These are phyloP conservation scores for Cryomyces minteri DNA, from an alignment of 495 filamentous ascomycete species.

Conservation along the genomic window DNA sequence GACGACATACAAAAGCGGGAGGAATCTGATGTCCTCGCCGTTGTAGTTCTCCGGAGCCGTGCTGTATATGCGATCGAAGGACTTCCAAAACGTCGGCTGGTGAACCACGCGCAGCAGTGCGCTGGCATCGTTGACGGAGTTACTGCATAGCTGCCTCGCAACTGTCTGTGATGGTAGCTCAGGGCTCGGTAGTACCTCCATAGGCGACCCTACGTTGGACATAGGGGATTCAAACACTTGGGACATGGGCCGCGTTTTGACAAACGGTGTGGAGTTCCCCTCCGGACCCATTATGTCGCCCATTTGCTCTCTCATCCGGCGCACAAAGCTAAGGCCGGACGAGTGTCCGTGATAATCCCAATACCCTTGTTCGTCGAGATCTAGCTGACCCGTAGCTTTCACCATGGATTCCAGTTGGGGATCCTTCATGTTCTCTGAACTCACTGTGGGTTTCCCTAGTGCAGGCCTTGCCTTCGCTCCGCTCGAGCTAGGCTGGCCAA, in stretches of 20 bases:
- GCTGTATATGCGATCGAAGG: conserved; percentile 65
- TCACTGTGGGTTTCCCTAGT: neutral
- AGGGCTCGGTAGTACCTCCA: conserved; percentile 20
- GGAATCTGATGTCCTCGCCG: conserved; percentile 58
- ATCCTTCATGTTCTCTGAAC: conserved; percentile 23
- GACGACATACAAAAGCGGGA: conserved; percentile 68
- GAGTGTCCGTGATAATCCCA: conserved; percentile 94
- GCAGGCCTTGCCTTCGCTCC: conserved; percentile 14
- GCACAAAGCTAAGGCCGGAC: conserved; percentile 74
- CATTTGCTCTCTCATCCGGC: conserved; percentile 71
- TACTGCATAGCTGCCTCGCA: conserved; percentile 51
- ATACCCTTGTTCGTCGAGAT: conserved; percentile 77
- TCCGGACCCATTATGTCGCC: conserved; percentile 40
- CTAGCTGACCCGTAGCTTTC: conserved; percentile 69
- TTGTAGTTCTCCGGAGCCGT: conserved; percentile 46
- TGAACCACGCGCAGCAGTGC: conserved; percentile 77
- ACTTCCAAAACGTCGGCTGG: conserved; percentile 62
- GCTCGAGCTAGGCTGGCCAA: conserved; percentile 3
- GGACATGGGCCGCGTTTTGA: conserved; percentile 22
- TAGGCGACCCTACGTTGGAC: conserved; percentile 41
- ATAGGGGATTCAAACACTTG: conserved; percentile 56
- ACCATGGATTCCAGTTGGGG: conserved; percentile 89
- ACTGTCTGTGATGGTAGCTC: conserved; percentile 47
- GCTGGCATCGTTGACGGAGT: conserved; percentile 68
- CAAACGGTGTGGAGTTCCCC: conserved; percentile 16